Base-by-base conservation (phyloP, 2,329 filamentous ascomycete genomes). In the Cercospora sp. region DNA sequence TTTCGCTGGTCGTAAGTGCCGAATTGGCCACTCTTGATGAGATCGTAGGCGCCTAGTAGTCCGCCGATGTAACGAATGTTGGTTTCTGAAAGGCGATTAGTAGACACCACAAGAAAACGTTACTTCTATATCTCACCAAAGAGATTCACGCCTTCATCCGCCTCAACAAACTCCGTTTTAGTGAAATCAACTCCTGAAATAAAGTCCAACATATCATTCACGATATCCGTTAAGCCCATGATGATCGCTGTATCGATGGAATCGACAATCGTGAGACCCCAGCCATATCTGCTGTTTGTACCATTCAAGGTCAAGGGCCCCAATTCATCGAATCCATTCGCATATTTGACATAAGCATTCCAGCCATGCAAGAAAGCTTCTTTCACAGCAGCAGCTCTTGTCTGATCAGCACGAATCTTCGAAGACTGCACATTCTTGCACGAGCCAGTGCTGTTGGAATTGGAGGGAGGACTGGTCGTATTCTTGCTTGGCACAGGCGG, bases 101-200 rank as follows among this genome's bases (percentile, higher is more conserved):
- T 13, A 10, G 18, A 21, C 18, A 21, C 18, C 18, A 21, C 18
- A 21, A 21, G 18, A 21, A 21, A 21, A 21, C 18, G 18, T 21
- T 21, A 21, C 18, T 21, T 21, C 18, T 21, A 21, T 21, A 21
- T 21, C 18, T 21, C 32, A 34, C 32, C 69, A 57, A 70, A 70
- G 1, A 72, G 43, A 26, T 67, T 58, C 16, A 68, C 66, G 5
- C 60, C 67, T 13, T 65, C 60, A 16, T 53, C 64, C 3, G 30
- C 51, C 6, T 63, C 49, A 12, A 67, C 30, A 10, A 64, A 68
- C 12, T 68, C 40, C n/a, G 71, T 91, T 8, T 83, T 68, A 1
- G 66, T 69, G 57, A 74, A 73, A 53, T 74, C 70, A 7, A 76
- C 61, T 21, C 62, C 60, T 3, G 71, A 55, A 12, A 74, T 70